A percentile compares a stretch with the other conserved stretches of the same genome.
Evolutionary conservation across 257 asterid species (phyloP).

Genomic region (Solanum bukasovii): DNA sequence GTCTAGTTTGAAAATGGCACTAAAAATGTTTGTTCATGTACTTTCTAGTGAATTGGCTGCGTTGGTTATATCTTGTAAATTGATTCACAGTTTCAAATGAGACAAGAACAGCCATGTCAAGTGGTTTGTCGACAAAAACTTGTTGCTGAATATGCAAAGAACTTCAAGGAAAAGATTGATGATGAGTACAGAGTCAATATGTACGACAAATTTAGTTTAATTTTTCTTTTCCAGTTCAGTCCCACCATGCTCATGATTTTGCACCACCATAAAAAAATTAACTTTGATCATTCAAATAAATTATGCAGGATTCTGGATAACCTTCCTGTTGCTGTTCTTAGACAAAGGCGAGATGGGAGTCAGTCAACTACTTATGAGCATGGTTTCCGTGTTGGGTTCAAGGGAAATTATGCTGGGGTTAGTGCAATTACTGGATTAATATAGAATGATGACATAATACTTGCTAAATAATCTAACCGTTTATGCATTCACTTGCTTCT

Average conservation of each 20-base stretch:
- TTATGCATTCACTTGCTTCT: slow-evolving; percentile 7
- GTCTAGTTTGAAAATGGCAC: neutral
- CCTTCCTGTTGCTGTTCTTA: slow-evolving; percentile 84
- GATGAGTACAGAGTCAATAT: slow-evolving; percentile 77
- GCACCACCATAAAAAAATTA: neutral
- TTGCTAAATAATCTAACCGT: neutral
- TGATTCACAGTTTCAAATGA: slow-evolving; percentile 54
- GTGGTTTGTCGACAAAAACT: slow-evolving; percentile 59
- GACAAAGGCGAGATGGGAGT: slow-evolving; percentile 75
- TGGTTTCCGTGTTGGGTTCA: slow-evolving; percentile 86
- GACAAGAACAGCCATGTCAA: slow-evolving; percentile 60
- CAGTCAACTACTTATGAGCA: slow-evolving; percentile 69
- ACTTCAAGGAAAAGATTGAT: slow-evolving; percentile 78
- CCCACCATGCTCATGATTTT: neutral
- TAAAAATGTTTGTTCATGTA: neutral
- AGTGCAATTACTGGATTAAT: slow-evolving; percentile 14
- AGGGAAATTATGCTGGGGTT: slow-evolving; percentile 87
- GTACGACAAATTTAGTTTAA: slow-evolving; percentile 24
- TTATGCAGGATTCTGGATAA: slow-evolving; percentile 74
- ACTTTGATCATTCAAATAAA: neutral
- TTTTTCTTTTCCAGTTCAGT: neutral
- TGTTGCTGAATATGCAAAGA: slow-evolving; percentile 58
- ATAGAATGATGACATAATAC: slow-evolving; percentile 1
- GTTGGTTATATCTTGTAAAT: neutral
- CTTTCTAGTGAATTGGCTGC: neutral